Base-by-base conservation (phyloP, 345 rosid species). In the Eucalyptus caleyi region DNA sequence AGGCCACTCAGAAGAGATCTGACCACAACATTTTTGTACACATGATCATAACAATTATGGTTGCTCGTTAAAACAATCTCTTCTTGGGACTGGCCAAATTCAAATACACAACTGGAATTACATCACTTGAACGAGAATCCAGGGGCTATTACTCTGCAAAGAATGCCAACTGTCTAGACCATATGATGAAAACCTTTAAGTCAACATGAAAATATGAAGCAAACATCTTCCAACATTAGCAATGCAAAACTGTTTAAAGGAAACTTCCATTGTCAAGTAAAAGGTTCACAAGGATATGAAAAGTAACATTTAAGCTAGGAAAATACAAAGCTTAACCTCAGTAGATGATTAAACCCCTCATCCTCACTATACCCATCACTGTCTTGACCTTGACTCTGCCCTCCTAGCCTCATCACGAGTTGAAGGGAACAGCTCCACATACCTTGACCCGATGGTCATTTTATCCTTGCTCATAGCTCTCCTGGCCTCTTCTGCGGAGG, bases 371-470 rank as follows among this genome's bases (percentile, higher is more conserved):
- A 24, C 85, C 62, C 65, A 85, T 96, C 95, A 96, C 90, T 96
- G 97, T 93, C 99, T 94, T 87, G 99, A 96, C 93, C 99, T 95
- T n/a, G 99, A 96, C 90, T 96, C 97, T 5, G 96, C 96, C 86
- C 97, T 95, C 91, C 97, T 93, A 87, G 97, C 97, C 93, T 97
- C 99, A 60, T 97, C 97, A 4, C 91, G 95, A 32, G 97, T 94
- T 32, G 97, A 93, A 83, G 99, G 97, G 91, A 97, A 97, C 89
- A 97, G 88, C 94, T 97, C 99, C 11, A 96, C 98, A 21, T 96
- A 96, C 92, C 99, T 97, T 4, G 96, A 90, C 86, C 99, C 99
- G 24, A 97, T 96, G 32, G 95, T 94, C 99, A 95, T 96, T 95
- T 96, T 97, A 93, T 97, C 98, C 93, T 94, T 97, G 89, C 89